Evolutionary conservation across 2,329 filamentous ascomycete genomes (phyloP).

Genomic region (Curvularia lunata): DNA sequence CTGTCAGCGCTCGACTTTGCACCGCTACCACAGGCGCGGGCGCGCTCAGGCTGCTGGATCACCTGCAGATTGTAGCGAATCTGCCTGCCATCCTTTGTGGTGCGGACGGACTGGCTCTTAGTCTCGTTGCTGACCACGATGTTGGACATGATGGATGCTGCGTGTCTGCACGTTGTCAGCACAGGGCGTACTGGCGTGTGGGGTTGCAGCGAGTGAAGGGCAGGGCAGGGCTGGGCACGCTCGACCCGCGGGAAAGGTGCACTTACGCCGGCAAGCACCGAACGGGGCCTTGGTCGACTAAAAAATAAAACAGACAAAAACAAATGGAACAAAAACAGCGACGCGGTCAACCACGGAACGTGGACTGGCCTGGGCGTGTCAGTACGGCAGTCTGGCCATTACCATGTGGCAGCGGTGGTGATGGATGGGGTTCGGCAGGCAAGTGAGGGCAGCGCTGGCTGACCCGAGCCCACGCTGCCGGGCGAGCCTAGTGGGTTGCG

Average conservation of each 20-base stretch:
- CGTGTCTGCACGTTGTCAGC: conserved; percentile 21
- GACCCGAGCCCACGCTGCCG: conserved; percentile 19
- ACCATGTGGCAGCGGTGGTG: conserved; percentile 15
- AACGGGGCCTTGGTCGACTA: conserved; percentile 9
- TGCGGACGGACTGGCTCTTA: conserved; percentile 58
- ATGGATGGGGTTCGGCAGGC: conserved; percentile 14
- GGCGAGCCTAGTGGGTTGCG: conserved; percentile 16
- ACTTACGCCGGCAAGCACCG: conserved; percentile 18
- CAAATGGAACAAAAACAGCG: conserved; percentile 14
- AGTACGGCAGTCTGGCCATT: conserved; percentile 14
- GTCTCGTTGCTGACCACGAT: conserved; percentile 65
- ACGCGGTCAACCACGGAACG: conserved; percentile 25
- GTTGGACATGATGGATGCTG: conserved; percentile 38
- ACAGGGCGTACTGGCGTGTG: conserved; percentile 16
- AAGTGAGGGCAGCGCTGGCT: conserved; percentile 19
- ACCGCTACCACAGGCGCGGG: conserved; percentile 91
- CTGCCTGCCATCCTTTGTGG: conserved; percentile 75
- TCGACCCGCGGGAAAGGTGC: conserved; percentile 21
- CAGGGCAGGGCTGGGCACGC: conserved; percentile 14
- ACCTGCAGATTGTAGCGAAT: conserved; percentile 84
- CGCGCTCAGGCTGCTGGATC: conserved; percentile 92
- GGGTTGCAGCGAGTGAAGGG: conserved; percentile 10
- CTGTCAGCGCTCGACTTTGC: conserved; percentile 84
- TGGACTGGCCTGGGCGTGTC: conserved; percentile 16
- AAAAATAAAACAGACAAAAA: conserved; percentile 8